Evolutionary conservation across 495 filamentous ascomycete species (phyloP), one percentile per base, ranked within the genome.

Genomic region (Podospora pseudocomata): DNA sequence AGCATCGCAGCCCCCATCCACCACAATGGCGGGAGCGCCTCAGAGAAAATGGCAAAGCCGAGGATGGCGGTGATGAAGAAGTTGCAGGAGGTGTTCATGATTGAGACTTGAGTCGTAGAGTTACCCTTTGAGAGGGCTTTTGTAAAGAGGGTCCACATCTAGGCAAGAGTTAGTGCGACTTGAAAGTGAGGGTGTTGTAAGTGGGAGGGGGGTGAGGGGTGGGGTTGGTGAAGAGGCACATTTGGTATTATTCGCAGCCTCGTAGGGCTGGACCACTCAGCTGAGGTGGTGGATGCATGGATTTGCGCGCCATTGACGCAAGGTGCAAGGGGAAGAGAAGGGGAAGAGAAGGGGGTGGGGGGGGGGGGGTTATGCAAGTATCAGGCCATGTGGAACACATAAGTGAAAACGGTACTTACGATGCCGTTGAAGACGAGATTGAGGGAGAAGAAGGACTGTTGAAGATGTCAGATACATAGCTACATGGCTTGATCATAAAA

Each of bases 41-140:
- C 66, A 56, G 78, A 74, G 68, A 81, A 79, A 74, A 76, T 77
- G 67, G 67, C 70, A 70, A 75, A 64, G 53, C 95, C 93, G 27
- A 96, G 78, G n/a, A 98, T 61, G 11, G 95, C 95, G 1, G 94
- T 97, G 64, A 95, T 77, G 72, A 97, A 81, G 81, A 99, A 99
- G 81, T 99, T 99, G 15, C 91, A 83, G 27, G 91, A 90, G 4
- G 94, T 97, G 75, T 99, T 99, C 68, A 97, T 89, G 76, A 99
- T 91, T 44, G 89, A 91, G 57, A 97, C 95, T 71, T 94, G 93
- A 0, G 92, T 93, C 6, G 95, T 96, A 1, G 92, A 96, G 49
- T 89, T 83, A 1, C 90, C 91, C 32, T 89, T 87, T 0, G 93
- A 91, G 27, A 99, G 86, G 59, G 95, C 95, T n/a, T 88, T 86